phyloP scores from a whole-genome alignment of 176 grass and related monocot species.

The bread wheat (Triticum aestivum) region DNA sequence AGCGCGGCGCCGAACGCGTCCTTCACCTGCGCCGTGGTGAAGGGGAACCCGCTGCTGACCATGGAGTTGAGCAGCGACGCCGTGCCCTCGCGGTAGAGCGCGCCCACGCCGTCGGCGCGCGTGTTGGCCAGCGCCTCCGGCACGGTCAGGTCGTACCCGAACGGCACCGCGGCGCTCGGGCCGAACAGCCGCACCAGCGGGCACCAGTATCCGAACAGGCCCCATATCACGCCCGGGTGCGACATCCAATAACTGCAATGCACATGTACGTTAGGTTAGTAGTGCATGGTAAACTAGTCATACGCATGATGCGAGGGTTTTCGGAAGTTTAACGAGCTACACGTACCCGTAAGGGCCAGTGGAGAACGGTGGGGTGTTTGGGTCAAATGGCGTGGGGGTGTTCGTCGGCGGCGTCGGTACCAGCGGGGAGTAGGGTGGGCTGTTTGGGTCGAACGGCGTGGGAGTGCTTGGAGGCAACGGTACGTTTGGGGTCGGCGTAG shows the following conservation, averaged over 20 bases:
- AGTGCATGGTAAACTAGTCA: neutral
- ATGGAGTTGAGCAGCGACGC: conserved; percentile 86
- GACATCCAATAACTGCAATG: conserved; percentile 71
- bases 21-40: conserved; percentile 66
- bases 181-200: conserved; percentile 54
- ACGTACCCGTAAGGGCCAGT: conserved; percentile 67
- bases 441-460: conserved; percentile 70
- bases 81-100: conserved; percentile 77
- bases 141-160: conserved; percentile 66
- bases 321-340: conserved; percentile 2
- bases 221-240: conserved; percentile 61
- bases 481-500: conserved; percentile 34
- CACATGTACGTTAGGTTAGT: neutral
- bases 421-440: conserved; percentile 44
- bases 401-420: conserved; percentile 47
- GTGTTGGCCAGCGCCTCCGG: conserved; percentile 66
- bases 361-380: conserved; percentile 58
- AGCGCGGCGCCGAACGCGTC: conserved; percentile 56
- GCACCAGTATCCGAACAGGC: conserved; percentile 72
- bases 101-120: conserved; percentile 62
- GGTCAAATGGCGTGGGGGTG: conserved; percentile 67
- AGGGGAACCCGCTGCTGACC: conserved; percentile 51
- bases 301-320: neutral
- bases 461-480: conserved; percentile 41
- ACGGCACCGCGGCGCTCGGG: conserved; percentile 39